A percentile compares a stretch with the other conserved stretches of the same genome.
phyloP scores from a whole-genome alignment of 2,329 filamentous ascomycete species.

The Bipolaris gigantea region DNA sequence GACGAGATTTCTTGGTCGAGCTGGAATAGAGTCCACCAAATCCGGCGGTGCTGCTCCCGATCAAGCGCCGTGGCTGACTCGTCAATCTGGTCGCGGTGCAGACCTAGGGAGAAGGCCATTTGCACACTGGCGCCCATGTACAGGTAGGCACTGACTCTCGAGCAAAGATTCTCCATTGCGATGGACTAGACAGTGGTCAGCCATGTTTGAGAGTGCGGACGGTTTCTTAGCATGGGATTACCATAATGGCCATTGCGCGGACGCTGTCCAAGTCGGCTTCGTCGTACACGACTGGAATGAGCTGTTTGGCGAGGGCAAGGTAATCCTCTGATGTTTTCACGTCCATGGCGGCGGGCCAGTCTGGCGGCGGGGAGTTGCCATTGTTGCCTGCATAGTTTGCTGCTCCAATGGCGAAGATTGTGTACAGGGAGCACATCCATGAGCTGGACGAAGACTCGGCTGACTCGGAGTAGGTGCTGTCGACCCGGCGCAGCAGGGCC shows the following conservation, averaged over 20 bases:
- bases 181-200: conserved; percentile 33
- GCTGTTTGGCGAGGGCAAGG: conserved; percentile 37
- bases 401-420: conserved; percentile 42
- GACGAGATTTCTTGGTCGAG: conserved; percentile 43
- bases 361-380: conserved; percentile 27
- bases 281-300: conserved; percentile 40
- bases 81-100: conserved; percentile 42
- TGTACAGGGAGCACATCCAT: conserved; percentile 44
- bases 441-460: conserved; percentile 28
- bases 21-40: conserved; percentile 44
- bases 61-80: conserved; percentile 32
- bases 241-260: conserved; percentile 41
- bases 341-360: conserved; percentile 23
- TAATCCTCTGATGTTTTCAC: conserved; percentile 38
- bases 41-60: conserved; percentile 40
- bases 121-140: conserved; percentile 44
- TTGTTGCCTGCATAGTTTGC: conserved; percentile 24
- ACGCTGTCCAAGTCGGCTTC: conserved; percentile 45
- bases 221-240: conserved; percentile 4
- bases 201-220: neutral
- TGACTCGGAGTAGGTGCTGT: conserved; percentile 36
- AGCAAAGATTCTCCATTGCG: conserved; percentile 40
- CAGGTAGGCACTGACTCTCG: conserved; percentile 40
- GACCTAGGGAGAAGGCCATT: conserved; percentile 42
- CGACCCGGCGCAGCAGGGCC: conserved; percentile 34